Evolutionary conservation across 805 yeast species (phyloP), one percentile per base, ranked within the genome.

Genomic region (Saturnispora halmiae): DNA sequence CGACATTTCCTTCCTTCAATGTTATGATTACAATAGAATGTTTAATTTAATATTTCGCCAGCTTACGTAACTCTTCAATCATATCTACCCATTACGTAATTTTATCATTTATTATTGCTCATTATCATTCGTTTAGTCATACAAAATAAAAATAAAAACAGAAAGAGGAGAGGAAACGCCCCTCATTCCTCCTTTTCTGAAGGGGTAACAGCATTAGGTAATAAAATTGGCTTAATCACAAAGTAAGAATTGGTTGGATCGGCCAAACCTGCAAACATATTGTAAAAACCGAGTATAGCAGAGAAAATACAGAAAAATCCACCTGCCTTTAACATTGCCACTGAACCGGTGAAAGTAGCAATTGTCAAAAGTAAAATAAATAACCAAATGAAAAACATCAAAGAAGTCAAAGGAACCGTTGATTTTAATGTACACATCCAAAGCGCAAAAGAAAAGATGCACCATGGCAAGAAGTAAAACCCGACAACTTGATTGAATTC

Each of bases 161-260:
- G 11, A 29, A 29, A 9, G 6, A 15, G 16, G 16, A 29, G 8
- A 6, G 16, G 7, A 29, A 6, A 29, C 7, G 10, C 5, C 16
- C 32, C 6, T 5, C 14, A 13, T 5, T 21, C 31, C 31, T 44
- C 48, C 20, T 41, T 31, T 5, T 34, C 46, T 8, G 58, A 51
- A 13, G 44, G 42, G 2, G 39, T 49, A 16, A 64, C 61, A 20
- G 31, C 34, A 37, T 69, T 66, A 29, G 79, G 77, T 61, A 75
- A 54, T 51, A 58, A 70, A 38, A 67, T 40, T 15, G 83, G 74
- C 42, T 65, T 63, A 37, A 75, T 59, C 14, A 63, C 61, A 47
- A 79, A 47, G 56, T 79, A 82, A 30, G 80, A 67, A 61, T 79
- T 82, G 41, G 73, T 69, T 11, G 57, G 56, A 42, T 70, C 75